Conservation (phyloP, 2,329 filamentous ascomycete genomes). For the Aspergillus uvarum region DNA sequence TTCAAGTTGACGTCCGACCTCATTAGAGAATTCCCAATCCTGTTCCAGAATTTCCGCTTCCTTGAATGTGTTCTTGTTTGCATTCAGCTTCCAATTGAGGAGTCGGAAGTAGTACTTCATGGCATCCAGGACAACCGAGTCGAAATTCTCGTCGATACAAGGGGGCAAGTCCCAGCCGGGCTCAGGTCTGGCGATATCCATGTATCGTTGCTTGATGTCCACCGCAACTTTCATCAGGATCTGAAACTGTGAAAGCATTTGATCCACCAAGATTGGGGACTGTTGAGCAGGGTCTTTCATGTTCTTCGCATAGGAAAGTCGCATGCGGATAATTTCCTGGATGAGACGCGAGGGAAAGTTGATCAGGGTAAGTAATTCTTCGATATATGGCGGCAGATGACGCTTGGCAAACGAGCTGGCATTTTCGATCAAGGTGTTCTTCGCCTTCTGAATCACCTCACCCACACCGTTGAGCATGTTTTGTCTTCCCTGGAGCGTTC, state of each 20-base stretch:
- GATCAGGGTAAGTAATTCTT: constrained; percentile 91
- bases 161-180: constrained; percentile 93
- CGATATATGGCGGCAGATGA: constrained; percentile 92
- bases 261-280: constrained; percentile 89
- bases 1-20: constrained; percentile 86
- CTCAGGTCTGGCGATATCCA: constrained; percentile 78
- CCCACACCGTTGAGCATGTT: constrained; percentile 85
- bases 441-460: constrained; percentile 87
- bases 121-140: constrained; percentile 85
- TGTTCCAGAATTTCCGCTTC: constrained; percentile 96
- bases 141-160: constrained; percentile 95
- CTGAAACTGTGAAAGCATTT: constrained; percentile 97
- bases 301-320: constrained; percentile 85
- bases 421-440: constrained; percentile 84
- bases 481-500: constrained; percentile 77
- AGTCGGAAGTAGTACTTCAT: constrained; percentile 98
- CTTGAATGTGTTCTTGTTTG: constrained; percentile 99
- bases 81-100: constrained; percentile 94
- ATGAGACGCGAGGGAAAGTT: constrained; percentile 96
- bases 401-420: constrained; percentile 80
- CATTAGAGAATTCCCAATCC: constrained; percentile 96
- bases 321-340: constrained; percentile 91
- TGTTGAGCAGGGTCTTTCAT: constrained; percentile 95
- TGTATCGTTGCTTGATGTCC: constrained; percentile 86
- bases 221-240: constrained; percentile 89